Evolutionary conservation across 495 filamentous ascomycete species (phyloP).

Genomic region (Neurospora sp.): DNA sequence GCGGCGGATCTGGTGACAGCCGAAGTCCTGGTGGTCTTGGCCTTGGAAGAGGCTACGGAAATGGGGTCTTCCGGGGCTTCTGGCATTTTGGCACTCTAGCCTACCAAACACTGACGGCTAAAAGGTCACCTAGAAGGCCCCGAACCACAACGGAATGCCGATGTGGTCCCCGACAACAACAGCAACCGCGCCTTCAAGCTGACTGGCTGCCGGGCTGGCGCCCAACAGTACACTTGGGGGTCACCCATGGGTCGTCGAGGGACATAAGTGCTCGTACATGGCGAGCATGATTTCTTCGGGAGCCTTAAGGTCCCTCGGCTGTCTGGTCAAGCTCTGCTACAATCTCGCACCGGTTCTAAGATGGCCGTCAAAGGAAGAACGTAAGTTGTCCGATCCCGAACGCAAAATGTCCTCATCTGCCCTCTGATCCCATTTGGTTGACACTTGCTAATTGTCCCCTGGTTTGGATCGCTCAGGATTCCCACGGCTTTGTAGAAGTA

Average conservation of each 20-base stretch:
- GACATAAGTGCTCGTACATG: not conserved
- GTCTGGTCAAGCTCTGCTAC: not conserved
- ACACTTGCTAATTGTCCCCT: too few species aligned
- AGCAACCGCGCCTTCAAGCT: not conserved
- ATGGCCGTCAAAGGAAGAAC: not conserved
- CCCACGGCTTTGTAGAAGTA: not conserved
- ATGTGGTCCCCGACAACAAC: not conserved
- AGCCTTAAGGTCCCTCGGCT: not conserved
- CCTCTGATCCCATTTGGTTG: not conserved
- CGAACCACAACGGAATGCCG: not conserved
- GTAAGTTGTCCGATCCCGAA: not conserved
- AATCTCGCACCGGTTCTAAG: not conserved
- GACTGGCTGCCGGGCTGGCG: not conserved
- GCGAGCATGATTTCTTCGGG: not conserved
- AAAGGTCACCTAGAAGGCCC: not conserved
- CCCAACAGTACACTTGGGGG: not conserved
- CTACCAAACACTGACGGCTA: not conserved
- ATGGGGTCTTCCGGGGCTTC: not conserved
- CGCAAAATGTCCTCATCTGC: not conserved
- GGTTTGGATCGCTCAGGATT: not conserved
- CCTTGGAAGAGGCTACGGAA: constrained; percentile 4
- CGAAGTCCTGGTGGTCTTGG: constrained; percentile 24
- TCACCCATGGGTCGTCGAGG: not conserved
- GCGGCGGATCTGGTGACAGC: constrained; percentile 43
- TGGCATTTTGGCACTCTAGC: not conserved